Evolutionary conservation across 768 basidiomycete species (phyloP).

Genomic region (Leccinum incarnatum): DNA sequence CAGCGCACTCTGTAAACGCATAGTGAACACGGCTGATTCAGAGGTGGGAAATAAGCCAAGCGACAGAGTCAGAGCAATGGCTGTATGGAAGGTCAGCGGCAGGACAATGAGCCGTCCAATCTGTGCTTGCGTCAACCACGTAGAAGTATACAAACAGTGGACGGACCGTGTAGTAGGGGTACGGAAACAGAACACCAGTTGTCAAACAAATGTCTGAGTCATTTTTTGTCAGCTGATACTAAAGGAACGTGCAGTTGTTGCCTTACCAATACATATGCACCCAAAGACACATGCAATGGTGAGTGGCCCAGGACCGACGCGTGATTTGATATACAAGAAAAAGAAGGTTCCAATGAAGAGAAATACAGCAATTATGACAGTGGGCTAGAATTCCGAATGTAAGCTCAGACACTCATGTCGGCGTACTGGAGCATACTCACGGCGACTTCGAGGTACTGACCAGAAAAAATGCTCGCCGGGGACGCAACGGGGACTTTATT

Average conservation of each 20-base stretch:
- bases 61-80: constrained; percentile 49
- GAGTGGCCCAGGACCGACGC: constrained; percentile 63
- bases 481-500: constrained; percentile 40
- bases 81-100: constrained; percentile 59
- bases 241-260: neutral
- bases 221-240: neutral
- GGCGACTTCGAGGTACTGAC: constrained; percentile 53
- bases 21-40: constrained; percentile 57
- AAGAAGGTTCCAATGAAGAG: constrained; percentile 58
- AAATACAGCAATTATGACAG: constrained; percentile 58
- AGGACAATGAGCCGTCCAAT: constrained; percentile 52
- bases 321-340: constrained; percentile 58
- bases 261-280: constrained; percentile 57
- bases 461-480: constrained; percentile 41
- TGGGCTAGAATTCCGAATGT: constrained; percentile 39
- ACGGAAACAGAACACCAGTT: constrained; percentile 61
- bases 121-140: constrained; percentile 24
- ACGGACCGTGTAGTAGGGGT: constrained; percentile 54
- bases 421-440: constrained; percentile 23
- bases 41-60: constrained; percentile 61
- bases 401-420: neutral
- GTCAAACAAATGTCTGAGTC: constrained; percentile 55
- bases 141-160: neutral
- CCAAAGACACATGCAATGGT: constrained; percentile 53
- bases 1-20: constrained; percentile 46